phyloP scores from a whole-genome alignment of 2,329 filamentous ascomycete species.

The Colletotrichum costaricense region DNA sequence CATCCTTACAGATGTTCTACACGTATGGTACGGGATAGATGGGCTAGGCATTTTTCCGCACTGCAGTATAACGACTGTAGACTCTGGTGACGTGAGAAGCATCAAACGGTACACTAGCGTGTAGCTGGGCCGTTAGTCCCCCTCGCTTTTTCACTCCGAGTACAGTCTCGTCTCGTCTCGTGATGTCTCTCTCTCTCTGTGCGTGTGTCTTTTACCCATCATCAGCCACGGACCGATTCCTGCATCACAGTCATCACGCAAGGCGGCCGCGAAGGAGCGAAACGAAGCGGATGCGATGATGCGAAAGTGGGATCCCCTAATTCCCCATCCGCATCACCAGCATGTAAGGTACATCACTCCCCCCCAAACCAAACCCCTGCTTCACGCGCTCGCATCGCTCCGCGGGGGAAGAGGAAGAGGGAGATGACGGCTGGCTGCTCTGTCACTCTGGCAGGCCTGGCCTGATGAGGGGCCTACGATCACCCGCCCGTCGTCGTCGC shows the following conservation, averaged over 20 bases:
- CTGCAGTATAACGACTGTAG: background rate
- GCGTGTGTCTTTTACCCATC: background rate
- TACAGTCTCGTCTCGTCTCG: constrained; percentile 14
- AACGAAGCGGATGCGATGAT: background rate
- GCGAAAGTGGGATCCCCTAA: background rate
- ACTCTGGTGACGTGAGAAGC: background rate
- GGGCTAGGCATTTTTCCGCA: background rate
- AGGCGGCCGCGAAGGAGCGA: background rate
- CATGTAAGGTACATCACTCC: too few relatives aligned
- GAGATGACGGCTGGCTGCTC: too few relatives aligned
- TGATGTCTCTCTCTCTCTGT: constrained; percentile 31
- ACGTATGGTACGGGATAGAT: constrained; percentile 10
- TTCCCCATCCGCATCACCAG: constrained; percentile 10
- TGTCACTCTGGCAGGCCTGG: background rate
- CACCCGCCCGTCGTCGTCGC: background rate
- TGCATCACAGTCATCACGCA: background rate
- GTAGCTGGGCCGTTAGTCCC: background rate
- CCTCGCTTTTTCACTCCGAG: constrained; percentile 18
- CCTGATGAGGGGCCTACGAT: background rate
- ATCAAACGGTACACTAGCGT: background rate
- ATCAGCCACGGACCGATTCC: background rate
- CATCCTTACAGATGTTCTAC: constrained; percentile 28
- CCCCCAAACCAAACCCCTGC: too few relatives aligned
- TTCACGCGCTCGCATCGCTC: too few relatives aligned
- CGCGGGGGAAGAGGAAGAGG: too few relatives aligned